Evolutionary conservation across 2,329 filamentous ascomycete species (phyloP).

Genomic region (Penicillium sp.): DNA sequence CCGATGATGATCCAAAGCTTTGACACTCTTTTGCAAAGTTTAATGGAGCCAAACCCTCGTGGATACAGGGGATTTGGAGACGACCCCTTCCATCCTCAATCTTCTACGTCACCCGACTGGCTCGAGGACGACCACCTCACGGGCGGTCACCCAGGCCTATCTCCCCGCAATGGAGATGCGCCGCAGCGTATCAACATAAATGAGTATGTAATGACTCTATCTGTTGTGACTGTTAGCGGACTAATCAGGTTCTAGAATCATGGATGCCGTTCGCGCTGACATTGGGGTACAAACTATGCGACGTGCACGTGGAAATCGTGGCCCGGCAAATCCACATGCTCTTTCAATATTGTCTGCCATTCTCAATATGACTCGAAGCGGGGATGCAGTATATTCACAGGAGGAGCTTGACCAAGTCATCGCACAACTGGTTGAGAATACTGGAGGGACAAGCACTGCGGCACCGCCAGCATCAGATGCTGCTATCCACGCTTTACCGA

Average conservation of each 20-base stretch:
- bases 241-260: slow-evolving; percentile 18
- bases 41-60: slow-evolving; percentile 28
- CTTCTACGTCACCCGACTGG: slow-evolving; percentile 9
- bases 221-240: not conserved
- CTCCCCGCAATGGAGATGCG: slow-evolving; percentile 45
- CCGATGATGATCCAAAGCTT: slow-evolving; percentile 32
- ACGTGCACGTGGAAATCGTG: slow-evolving; percentile 12
- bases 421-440: slow-evolving; percentile 76
- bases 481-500: slow-evolving; percentile 65
- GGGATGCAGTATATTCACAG: slow-evolving; percentile 82
- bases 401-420: slow-evolving; percentile 85
- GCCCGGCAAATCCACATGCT: slow-evolving; percentile 26
- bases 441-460: slow-evolving; percentile 58
- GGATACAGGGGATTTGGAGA: slow-evolving; percentile 2
- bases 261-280: slow-evolving; percentile 25
- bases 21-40: slow-evolving; percentile 40
- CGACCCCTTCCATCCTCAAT: slow-evolving; percentile 7
- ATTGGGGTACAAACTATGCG: slow-evolving; percentile 8
- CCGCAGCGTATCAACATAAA: slow-evolving; percentile 42
- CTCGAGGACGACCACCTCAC: slow-evolving; percentile 5
- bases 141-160: slow-evolving; percentile 28
- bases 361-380: slow-evolving; percentile 42
- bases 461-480: slow-evolving; percentile 69
- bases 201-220: slow-evolving; percentile 34
- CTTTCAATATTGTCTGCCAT: slow-evolving; percentile 41